Conservation (phyloP, 305 asterid species). For the Fraxinus baroniana region DNA sequence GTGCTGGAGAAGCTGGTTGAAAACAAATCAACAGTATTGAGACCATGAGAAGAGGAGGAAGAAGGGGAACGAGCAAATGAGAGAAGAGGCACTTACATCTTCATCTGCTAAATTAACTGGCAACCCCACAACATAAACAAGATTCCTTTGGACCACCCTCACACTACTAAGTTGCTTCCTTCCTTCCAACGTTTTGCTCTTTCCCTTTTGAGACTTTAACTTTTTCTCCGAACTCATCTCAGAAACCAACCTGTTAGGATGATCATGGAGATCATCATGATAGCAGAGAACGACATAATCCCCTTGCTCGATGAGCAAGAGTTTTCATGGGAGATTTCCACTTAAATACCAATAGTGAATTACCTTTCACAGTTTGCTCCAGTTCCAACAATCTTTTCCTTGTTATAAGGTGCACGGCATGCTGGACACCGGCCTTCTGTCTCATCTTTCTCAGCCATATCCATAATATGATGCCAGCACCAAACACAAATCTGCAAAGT, state of each 20-base stretch:
- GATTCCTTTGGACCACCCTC: slow-evolving; percentile 92
- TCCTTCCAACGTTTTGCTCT: slow-evolving; percentile 75
- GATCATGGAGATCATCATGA: slow-evolving; percentile 13
- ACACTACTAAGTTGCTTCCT: slow-evolving; percentile 87
- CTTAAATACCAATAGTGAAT: slow-evolving; percentile 18
- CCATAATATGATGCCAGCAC: slow-evolving; percentile 99
- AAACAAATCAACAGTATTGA: slow-evolving; percentile 15
- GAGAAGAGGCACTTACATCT: slow-evolving; percentile 47
- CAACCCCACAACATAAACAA: slow-evolving; percentile 91
- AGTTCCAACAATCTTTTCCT: slow-evolving; percentile 93
- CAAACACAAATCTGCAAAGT: slow-evolving; percentile 82
- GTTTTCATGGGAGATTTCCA: slow-evolving; percentile 2
- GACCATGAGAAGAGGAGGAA: slow-evolving; percentile 7
- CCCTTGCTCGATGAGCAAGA: slow-evolving; percentile 2
- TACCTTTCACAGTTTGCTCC: slow-evolving; percentile 82
- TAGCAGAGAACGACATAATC: slow-evolving; percentile 17
- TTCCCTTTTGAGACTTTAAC: slow-evolving; percentile 68
- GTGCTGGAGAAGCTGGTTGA: slow-evolving; percentile 71
- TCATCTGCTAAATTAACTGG: slow-evolving; percentile 90
- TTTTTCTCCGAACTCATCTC: slow-evolving; percentile 75
- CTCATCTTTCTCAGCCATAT: slow-evolving; percentile 97
- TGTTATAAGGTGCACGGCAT: slow-evolving; percentile 94
- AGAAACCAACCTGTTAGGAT: slow-evolving; percentile 61
- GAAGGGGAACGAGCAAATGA: slow-evolving; percentile 2
- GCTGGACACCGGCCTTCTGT: slow-evolving; percentile 99